Evolutionary conservation across 2,329 filamentous ascomycete species (phyloP).

Genomic region (Ilyonectria sp.): DNA sequence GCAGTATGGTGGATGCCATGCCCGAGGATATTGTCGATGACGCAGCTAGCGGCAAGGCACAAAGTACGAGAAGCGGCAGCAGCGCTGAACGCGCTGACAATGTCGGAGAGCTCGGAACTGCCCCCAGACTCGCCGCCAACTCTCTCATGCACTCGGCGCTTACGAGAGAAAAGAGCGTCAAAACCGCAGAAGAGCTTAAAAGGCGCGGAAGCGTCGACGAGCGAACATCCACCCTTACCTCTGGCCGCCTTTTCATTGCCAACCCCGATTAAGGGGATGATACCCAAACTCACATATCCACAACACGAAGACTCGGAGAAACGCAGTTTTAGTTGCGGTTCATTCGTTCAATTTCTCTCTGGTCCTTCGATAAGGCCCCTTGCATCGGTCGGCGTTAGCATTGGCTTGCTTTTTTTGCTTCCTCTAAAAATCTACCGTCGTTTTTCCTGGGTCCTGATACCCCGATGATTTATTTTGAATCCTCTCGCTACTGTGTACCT

Average conservation of each 20-base stretch:
- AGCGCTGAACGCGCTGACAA: conserved; percentile 74
- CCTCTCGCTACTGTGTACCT: conserved; percentile 43
- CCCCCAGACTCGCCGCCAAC: conserved; percentile 70
- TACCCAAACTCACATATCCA: conserved; percentile 26
- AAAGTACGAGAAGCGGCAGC: conserved; percentile 69
- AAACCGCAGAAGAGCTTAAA: conserved; percentile 79
- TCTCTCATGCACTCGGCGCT: conserved; percentile 71
- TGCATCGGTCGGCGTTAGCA: conserved; percentile 49
- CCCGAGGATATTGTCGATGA: conserved; percentile 56
- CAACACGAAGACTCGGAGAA: conserved; percentile 35
- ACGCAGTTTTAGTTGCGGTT: conserved; percentile 30
- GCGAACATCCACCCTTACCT: conserved; percentile 81
- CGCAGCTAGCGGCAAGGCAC: conserved; percentile 62
- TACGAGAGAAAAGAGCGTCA: conserved; percentile 76
- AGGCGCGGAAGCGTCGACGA: conserved; percentile 89
- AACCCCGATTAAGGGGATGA: conserved; percentile 77
- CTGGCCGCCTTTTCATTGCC: conserved; percentile 84
- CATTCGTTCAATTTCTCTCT: conserved; percentile 41
- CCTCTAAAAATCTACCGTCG: conserved; percentile 38
- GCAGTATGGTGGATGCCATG: conserved; percentile 65
- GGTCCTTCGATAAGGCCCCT: conserved; percentile 31
- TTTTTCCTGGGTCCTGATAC: conserved; percentile 46
- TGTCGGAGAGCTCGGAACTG: conserved; percentile 67
- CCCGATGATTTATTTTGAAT: conserved; percentile 37
- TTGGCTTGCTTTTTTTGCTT: conserved; percentile 41